A percentile compares a stretch with the other conserved stretches of the same genome.
Evolutionary conservation across 495 filamentous ascomycete genomes (phyloP).

Genomic region (Xylaria cubensis): DNA sequence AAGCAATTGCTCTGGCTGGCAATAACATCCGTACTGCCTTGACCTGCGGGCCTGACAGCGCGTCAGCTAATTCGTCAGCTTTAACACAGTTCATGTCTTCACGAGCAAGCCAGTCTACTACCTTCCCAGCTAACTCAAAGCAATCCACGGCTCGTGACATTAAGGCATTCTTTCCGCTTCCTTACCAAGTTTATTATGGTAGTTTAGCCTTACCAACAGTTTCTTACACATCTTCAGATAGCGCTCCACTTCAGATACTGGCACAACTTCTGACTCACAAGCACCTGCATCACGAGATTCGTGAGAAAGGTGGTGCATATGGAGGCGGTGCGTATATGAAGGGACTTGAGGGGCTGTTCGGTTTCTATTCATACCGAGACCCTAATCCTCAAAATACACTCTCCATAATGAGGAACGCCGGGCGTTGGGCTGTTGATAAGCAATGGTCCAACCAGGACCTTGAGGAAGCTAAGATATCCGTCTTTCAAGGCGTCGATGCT

Average conservation of each 20-base stretch:
- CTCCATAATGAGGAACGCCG: slow-evolving; percentile 82
- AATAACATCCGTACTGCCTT: slow-evolving; percentile 76
- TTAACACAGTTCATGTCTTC: slow-evolving; percentile 73
- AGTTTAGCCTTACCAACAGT: slow-evolving; percentile 81
- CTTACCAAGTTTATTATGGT: slow-evolving; percentile 96
- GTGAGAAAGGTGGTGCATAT: slow-evolving; percentile 97
- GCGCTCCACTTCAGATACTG: slow-evolving; percentile 83
- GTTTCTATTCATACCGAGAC: slow-evolving; percentile 95
- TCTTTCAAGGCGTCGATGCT: slow-evolving; percentile 96
- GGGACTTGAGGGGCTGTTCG: slow-evolving; percentile 82
- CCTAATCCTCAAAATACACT: slow-evolving; percentile 93
- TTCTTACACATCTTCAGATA: slow-evolving; percentile 76
- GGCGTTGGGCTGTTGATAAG: slow-evolving; percentile 82
- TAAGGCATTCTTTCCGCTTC: slow-evolving; percentile 90
- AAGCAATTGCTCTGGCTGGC: slow-evolving; percentile 71
- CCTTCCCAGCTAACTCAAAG: slow-evolving; percentile 41
- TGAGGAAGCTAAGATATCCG: slow-evolving; percentile 92
- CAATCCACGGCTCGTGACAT: slow-evolving; percentile 50
- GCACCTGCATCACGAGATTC: slow-evolving; percentile 95
- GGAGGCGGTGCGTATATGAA: slow-evolving; percentile 87
- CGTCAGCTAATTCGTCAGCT: slow-evolving; percentile 71
- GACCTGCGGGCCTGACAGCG: slow-evolving; percentile 79
- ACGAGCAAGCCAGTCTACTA: slow-evolving; percentile 55
- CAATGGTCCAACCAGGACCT: slow-evolving; percentile 86
- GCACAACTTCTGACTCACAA: slow-evolving; percentile 96